Percentiles rank a stretch among this genome's conserved stretches.
These are phyloP conservation scores for Umbilicus rupestris DNA, from an alignment of 164 flowering plant genomes.

Conservation along the genomic window DNA sequence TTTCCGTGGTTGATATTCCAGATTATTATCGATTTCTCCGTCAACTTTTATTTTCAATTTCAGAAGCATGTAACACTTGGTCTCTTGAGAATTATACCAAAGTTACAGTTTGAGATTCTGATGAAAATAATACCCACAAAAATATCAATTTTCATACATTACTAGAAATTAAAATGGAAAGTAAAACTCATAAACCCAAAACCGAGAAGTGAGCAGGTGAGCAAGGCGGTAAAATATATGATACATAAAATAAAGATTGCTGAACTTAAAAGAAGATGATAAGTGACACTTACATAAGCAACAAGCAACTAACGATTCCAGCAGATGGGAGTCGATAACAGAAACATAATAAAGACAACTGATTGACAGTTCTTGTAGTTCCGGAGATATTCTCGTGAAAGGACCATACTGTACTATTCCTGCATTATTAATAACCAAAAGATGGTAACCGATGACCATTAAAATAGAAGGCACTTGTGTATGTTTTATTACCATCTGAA, in stretches of 20 bases:
- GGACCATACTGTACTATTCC: conserved; percentile 53
- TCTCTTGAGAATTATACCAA: background rate
- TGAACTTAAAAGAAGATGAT: background rate
- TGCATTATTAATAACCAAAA: conserved; percentile 25
- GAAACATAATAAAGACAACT: conserved; percentile 73
- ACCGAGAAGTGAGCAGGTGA: background rate
- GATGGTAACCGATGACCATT: background rate
- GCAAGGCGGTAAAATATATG: background rate
- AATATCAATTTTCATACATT: background rate
- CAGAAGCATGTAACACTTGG: too few species aligned
- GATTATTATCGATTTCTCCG: too few species aligned
- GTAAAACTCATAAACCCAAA: background rate
- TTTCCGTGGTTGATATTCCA: too few species aligned
- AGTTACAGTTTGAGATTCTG: background rate
- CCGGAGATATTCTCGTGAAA: conserved; percentile 56
- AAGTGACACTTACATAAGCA: conserved; percentile 58
- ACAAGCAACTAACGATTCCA: conserved; percentile 55
- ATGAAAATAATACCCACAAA: background rate
- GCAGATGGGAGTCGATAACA: conserved; percentile 34
- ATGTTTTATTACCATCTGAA: conserved; percentile 26
- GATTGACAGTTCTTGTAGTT: conserved; percentile 64
- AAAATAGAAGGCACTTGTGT: background rate
- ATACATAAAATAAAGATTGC: background rate
- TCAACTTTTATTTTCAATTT: too few species aligned
- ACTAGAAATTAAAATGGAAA: background rate